A percentile compares a stretch with the other conserved stretches of the same genome.
These are phyloP conservation scores for Bimuria novae-zelandiae DNA, from an alignment of 2,329 filamentous ascomycete species.

Conservation along the genomic window DNA sequence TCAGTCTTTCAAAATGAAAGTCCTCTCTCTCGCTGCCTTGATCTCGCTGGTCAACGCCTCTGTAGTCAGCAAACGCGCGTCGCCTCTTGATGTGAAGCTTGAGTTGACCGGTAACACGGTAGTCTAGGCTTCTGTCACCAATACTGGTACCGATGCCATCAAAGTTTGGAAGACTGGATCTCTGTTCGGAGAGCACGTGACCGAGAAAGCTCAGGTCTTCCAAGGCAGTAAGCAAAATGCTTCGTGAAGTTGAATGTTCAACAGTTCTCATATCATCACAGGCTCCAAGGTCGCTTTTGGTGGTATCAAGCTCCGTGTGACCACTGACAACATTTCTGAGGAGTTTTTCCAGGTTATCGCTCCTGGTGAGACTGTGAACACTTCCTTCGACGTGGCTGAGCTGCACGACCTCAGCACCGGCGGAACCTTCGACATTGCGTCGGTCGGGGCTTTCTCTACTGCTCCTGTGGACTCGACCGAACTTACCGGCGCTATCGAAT, in stretches of 20 bases:
- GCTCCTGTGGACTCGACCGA: slow-evolving; percentile 57
- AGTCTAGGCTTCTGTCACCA: slow-evolving; percentile 57
- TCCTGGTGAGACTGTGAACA: slow-evolving; percentile 52
- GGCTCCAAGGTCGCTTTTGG: slow-evolving; percentile 52
- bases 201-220: slow-evolving; percentile 57
- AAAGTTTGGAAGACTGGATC: slow-evolving; percentile 57
- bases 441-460: slow-evolving; percentile 60
- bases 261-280: slow-evolving; percentile 14
- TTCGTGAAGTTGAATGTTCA: background rate
- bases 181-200: slow-evolving; percentile 53
- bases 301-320: slow-evolving; percentile 55
- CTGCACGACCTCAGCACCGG: slow-evolving; percentile 55
- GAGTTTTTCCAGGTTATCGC: slow-evolving; percentile 56
- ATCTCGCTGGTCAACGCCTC: slow-evolving; percentile 17
- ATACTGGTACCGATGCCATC: slow-evolving; percentile 53
- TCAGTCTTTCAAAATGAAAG: slow-evolving; percentile 14
- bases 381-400: slow-evolving; percentile 58
- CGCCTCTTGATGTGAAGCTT: slow-evolving; percentile 43
- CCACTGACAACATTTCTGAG: slow-evolving; percentile 50
- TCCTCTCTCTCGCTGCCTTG: slow-evolving; percentile 13
- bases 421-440: slow-evolving; percentile 59
- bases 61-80: slow-evolving; percentile 41
- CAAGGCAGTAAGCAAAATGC: slow-evolving; percentile 46
- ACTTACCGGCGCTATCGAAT: slow-evolving; percentile 59
- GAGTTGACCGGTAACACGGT: slow-evolving; percentile 55